Evolutionary conservation across 116 monocot genomes (phyloP).

Genomic region (Papilionanthe hybrid): DNA sequence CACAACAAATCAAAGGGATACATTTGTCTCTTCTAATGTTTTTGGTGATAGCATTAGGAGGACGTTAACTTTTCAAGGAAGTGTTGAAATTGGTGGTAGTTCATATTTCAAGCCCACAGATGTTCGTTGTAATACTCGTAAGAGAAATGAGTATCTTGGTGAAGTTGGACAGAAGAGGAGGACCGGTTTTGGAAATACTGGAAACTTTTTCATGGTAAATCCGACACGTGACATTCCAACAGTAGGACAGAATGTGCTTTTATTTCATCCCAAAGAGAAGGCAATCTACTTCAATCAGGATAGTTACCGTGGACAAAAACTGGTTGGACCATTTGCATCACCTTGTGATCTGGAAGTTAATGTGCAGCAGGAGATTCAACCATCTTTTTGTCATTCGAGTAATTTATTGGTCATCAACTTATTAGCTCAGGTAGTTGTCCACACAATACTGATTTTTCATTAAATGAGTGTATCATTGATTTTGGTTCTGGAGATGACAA

Average conservation of each 20-base stretch:
- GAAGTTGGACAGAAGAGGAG: neutral
- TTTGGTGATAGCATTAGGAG: conserved; percentile 8
- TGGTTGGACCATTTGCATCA: no score
- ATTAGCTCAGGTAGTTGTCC: conserved; percentile 5
- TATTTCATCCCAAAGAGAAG: no score
- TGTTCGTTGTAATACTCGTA: neutral
- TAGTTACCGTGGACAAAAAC: no score
- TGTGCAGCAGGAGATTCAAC: conserved; percentile 10
- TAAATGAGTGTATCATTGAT: no score
- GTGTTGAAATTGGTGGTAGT: neutral
- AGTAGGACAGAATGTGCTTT: no score
- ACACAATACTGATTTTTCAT: conserved; percentile 12
- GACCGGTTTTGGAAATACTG: conserved; percentile 6
- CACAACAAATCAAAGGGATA: neutral
- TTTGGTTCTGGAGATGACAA: no score
- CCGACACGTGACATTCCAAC: neutral
- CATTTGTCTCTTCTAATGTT: conserved; percentile 2
- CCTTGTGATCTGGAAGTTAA: no score
- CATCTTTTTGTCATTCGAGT: conserved; percentile 20
- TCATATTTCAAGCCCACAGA: neutral
- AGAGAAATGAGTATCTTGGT: conserved; percentile 2
- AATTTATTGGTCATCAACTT: conserved; percentile 14
- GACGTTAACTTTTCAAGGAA: conserved; percentile 12
- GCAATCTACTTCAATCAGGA: no score
- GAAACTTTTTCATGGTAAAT: conserved; percentile 13